Base-by-base conservation (phyloP, 2,329 filamentous ascomycete species). In the Neocatenulostroma microsporum region DNA sequence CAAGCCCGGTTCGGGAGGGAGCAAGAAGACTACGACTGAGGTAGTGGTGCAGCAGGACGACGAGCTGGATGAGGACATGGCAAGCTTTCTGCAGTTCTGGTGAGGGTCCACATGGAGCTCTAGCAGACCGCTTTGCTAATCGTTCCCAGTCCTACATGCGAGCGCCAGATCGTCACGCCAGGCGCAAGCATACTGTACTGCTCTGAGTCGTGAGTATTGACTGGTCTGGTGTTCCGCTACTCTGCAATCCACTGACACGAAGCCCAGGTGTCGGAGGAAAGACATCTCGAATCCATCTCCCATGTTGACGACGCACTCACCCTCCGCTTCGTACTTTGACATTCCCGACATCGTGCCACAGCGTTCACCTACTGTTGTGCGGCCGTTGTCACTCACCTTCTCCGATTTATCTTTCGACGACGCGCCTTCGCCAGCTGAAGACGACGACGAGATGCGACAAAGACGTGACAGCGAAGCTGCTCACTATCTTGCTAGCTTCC, bases 111-210 rank as follows among this genome's bases (percentile, higher is more conserved):
- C n/a, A n/a, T n/a, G n/a, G n/a, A n/a, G n/a, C n/a, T n/a, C n/a
- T n/a, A n/a, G n/a, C n/a, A n/a, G n/a, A 38, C 5, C 8, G 12
- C 11, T 28, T 23, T 21, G 7, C 31, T 23, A 28, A 37, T 21
- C 19, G 18, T 14, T 45, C 31, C 21, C 52, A 80, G 76, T 60
- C 71, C 76, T 45, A 77, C 72, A 53, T 80, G 76, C 58, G 76
- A 80, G 57, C 77, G 70, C 56, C 76, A 80, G 61, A 80, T 80
- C 50, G 69, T 74, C 36, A 68, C 72, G 21, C 76, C 76, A 12
- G 70, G 71, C 55, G 73, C 74, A 52, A 68, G 67, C 12, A 66
- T 78, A 26, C 63, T 80, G 29, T 80, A 80, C 56, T 80, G 76
- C 62, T 79, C 74, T 34, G 74, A 79, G 64, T 70, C 70, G 75